Conservation (phyloP, 208 protist species). For the Crithidia brevicula region DNA sequence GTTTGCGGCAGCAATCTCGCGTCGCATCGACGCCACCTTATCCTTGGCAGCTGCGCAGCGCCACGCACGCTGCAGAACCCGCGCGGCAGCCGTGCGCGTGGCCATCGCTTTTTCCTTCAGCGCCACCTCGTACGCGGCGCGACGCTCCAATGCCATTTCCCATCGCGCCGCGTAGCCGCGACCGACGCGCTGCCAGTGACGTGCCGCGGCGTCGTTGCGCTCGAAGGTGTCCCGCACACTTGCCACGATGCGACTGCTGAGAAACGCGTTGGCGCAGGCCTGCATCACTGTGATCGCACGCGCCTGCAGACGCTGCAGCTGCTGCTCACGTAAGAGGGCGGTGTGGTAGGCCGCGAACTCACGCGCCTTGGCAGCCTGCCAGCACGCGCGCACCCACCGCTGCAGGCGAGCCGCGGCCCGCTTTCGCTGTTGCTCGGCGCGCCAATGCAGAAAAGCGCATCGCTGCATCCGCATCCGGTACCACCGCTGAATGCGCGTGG, state of each 20-base stretch:
- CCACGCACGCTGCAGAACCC: slow-evolving; percentile 83
- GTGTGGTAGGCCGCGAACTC: slow-evolving; percentile 75
- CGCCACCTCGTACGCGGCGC: slow-evolving; percentile 27
- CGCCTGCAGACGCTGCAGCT: slow-evolving; percentile 48
- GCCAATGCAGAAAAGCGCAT: slow-evolving; percentile 49
- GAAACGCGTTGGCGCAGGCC: slow-evolving; percentile 39
- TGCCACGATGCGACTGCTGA: slow-evolving; percentile 53
- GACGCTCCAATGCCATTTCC: slow-evolving; percentile 44
- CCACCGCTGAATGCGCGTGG: slow-evolving; percentile 64
- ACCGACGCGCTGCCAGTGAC: slow-evolving; percentile 62
- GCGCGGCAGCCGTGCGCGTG: slow-evolving; percentile 46
- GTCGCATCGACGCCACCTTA: slow-evolving; percentile 56
- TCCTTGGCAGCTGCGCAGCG: slow-evolving; percentile 68
- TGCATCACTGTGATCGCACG: slow-evolving; percentile 53
- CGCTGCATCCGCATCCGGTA: slow-evolving; percentile 63
- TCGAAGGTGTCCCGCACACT: slow-evolving; percentile 56
- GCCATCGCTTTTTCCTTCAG: slow-evolving; percentile 36
- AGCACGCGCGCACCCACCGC: slow-evolving; percentile 52
- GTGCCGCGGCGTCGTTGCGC: slow-evolving; percentile 42
- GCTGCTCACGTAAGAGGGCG: slow-evolving; percentile 49
- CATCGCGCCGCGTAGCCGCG: slow-evolving; percentile 53
- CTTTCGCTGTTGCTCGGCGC: slow-evolving; percentile 44
- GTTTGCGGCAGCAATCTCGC: slow-evolving; percentile 46
- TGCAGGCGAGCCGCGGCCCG: slow-evolving; percentile 63
- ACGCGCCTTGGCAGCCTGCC: slow-evolving; percentile 54